Conservation (phyloP, 768 basidiomycete species). For the Agaricus subrufescens region DNA sequence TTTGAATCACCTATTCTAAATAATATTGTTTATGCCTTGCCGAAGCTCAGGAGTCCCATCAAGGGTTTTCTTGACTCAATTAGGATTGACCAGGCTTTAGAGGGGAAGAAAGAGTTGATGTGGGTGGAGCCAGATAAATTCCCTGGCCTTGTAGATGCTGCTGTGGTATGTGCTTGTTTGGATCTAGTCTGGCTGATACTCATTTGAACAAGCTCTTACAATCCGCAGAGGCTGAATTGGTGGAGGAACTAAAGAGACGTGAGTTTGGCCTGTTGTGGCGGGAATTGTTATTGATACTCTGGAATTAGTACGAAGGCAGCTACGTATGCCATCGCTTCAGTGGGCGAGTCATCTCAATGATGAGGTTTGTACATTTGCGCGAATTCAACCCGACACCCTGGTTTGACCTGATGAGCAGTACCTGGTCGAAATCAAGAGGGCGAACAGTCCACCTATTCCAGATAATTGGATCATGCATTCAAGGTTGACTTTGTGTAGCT, state of each 20-base stretch:
- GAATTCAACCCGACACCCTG: not conserved
- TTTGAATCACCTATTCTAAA: conserved; percentile 69
- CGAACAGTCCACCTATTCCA: conserved; percentile 45
- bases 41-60: conserved; percentile 54
- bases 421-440: conserved; percentile 71
- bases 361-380: conserved; percentile 45
- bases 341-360: conserved; percentile 64
- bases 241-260: conserved; percentile 70
- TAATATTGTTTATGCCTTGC: conserved; percentile 63
- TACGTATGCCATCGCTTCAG: conserved; percentile 69
- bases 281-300: not conserved
- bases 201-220: conserved; percentile 49
- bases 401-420: conserved; percentile 40
- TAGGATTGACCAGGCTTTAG: conserved; percentile 54
- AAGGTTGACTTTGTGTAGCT: conserved; percentile 34
- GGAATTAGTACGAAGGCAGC: conserved; percentile 57
- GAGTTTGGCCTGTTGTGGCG: conserved; percentile 14
- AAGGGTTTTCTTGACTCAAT: conserved; percentile 51
- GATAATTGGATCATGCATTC: conserved; percentile 62
- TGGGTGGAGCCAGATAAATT: conserved; percentile 54
- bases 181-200: not conserved
- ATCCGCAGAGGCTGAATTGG: conserved; percentile 65
- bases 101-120: conserved; percentile 63
- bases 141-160: conserved; percentile 51
- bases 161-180: conserved; percentile 46